Evolutionary conservation across 1,284 basidiomycete species (phyloP).

Genomic region (Albatrellus sp.): DNA sequence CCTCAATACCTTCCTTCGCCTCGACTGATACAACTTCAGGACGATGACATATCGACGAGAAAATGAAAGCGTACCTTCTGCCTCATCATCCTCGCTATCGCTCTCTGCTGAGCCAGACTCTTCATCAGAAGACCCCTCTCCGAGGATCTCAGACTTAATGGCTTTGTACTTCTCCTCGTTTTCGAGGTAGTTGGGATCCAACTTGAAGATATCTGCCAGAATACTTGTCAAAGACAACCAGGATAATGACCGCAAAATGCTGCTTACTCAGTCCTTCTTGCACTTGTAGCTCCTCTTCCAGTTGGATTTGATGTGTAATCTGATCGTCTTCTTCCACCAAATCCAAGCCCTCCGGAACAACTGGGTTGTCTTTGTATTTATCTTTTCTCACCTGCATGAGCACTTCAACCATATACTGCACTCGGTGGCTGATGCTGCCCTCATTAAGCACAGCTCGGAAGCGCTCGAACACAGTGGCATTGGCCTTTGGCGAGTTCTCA

Average conservation of each 20-base stretch:
- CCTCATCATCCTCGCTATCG: constrained; percentile 50
- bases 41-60: constrained; percentile 5
- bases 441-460: constrained; percentile 97
- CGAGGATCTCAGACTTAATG: constrained; percentile 92
- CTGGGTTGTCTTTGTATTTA: constrained; percentile 97
- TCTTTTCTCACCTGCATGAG: constrained; percentile 97
- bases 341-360: constrained; percentile 87
- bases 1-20: constrained; percentile 84
- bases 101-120: constrained; percentile 49
- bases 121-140: constrained; percentile 70
- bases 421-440: constrained; percentile 87
- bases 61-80: constrained; percentile 27
- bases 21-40: constrained; percentile 33
- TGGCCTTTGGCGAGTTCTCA: constrained; percentile 92
- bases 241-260: neutral
- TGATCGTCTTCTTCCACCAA: constrained; percentile 96
- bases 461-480: constrained; percentile 86
- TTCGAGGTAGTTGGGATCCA: constrained; percentile 78
- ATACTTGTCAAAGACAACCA: constrained; percentile 7
- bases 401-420: constrained; percentile 99
- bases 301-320: constrained; percentile 85
- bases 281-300: constrained; percentile 89
- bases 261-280: constrained; percentile 86
- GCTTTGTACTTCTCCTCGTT: constrained; percentile 91
- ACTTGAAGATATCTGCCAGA: constrained; percentile 82